A percentile compares a stretch with the other conserved stretches of the same genome.
These are phyloP conservation scores for Colletotrichum neosansevieriae DNA, from an alignment of 2,329 filamentous ascomycete species.

Conservation along the genomic window DNA sequence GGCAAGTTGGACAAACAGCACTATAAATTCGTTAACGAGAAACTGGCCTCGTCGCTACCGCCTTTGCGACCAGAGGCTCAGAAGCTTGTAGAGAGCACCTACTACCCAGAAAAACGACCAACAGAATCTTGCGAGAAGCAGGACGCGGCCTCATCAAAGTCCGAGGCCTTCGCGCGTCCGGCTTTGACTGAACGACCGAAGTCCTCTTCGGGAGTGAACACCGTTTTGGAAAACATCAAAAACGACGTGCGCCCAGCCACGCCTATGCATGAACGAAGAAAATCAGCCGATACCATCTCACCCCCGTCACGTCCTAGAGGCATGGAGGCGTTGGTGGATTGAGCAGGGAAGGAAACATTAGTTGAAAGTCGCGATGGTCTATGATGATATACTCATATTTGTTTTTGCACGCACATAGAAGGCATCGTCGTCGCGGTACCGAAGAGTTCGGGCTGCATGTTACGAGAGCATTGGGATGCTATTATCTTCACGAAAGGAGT, in stretches of 20 bases:
- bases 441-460: constrained; percentile 36
- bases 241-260: constrained; percentile 29
- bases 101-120: constrained; percentile 30
- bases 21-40: constrained; percentile 42
- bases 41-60: constrained; percentile 42
- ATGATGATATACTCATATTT: neutral
- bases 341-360: neutral
- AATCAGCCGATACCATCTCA: constrained; percentile 54
- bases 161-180: constrained; percentile 15
- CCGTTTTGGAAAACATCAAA: constrained; percentile 6
- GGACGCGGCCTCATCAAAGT: neutral
- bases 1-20: constrained; percentile 42
- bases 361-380: neutral
- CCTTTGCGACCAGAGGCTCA: constrained; percentile 44
- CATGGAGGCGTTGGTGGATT: constrained; percentile 55
- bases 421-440: constrained; percentile 25
- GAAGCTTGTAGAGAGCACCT: constrained; percentile 40
- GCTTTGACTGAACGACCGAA: constrained; percentile 33
- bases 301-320: constrained; percentile 56
- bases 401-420: constrained; percentile 34
- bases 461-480: constrained; percentile 7
- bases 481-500: constrained; percentile 24
- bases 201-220: constrained; percentile 28
- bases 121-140: neutral
- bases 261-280: constrained; percentile 27